Base-by-base conservation (phyloP, 441 rosid genomes). In the Rhodomyrtus psidioides region DNA sequence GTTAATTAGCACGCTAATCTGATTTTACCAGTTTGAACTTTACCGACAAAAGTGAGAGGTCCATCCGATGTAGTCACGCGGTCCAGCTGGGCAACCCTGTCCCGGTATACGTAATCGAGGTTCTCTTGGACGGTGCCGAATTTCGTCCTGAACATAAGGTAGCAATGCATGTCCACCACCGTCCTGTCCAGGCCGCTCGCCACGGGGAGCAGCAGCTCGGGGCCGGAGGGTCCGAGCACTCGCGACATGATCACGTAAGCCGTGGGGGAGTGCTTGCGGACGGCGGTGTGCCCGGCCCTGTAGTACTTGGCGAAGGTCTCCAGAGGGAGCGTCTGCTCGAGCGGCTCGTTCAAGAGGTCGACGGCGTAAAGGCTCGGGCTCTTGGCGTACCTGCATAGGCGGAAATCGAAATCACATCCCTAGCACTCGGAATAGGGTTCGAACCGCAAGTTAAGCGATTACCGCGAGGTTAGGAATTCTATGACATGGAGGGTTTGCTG, bases 31-130 rank as follows among this genome's bases (percentile, higher is more conserved):
- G 26, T 30, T 62, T 62, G 46, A 46, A 84, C 91, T 17, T 84
- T 84, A 87, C 93, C 93, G 1, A 91, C 89, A 26, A 93, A 70
- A 5, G 46, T 39, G n/a, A 39, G 16, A 70, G 0, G 49, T 39
- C 79, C 79, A 21, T 70, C 9, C 0, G 1, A 39, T 39, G 1
- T 39, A 2, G 79, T 2, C 0, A 39, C 5, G 2, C 0, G 4
- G 5, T 21, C 0, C 46, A 17, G 7, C 30, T 60, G 6, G 42
- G 39, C 75, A 62, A 3, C 7, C 12, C 12, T 30, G 8, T 30
- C 1, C 44, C 30, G 7, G 23, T 30, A 1, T 62, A 19, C 9
- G 75, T 30, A n/a, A 17, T 62, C 39, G 24, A 30, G 44, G 21
- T 30, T 30, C 9, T 30, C 75, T 62, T 62, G 42, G 24, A 62